These are phyloP conservation scores for Isatis lusitanica DNA, from an alignment of 441 rosid species.

Conservation along the genomic window DNA sequence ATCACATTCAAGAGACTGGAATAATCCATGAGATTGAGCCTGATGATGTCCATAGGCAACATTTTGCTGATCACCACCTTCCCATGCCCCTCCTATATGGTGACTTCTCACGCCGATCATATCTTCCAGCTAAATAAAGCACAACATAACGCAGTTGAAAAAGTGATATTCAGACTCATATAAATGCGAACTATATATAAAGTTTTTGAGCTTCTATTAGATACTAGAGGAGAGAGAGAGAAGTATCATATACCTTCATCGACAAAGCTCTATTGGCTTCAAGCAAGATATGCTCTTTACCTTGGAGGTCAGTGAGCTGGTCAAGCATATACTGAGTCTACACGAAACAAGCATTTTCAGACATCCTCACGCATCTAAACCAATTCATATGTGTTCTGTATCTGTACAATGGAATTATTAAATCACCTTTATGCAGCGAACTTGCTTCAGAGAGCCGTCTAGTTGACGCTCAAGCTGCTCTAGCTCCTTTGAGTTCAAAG, in stretches of 20 bases:
- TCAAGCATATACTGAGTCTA: slow-evolving; percentile 96
- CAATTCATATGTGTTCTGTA: not conserved
- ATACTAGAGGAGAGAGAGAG: not conserved
- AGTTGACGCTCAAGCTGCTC: slow-evolving; percentile 95
- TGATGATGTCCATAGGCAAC: slow-evolving; percentile 66
- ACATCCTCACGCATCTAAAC: not conserved
- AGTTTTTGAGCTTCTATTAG: not conserved
- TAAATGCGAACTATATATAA: not conserved
- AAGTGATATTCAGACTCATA: not conserved
- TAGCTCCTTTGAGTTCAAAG: slow-evolving; percentile 79
- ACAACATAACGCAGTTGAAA: not conserved
- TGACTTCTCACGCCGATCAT: slow-evolving; percentile 54
- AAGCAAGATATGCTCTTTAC: slow-evolving; percentile 77
- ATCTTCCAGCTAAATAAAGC: slow-evolving; percentile 61
- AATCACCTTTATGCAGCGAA: slow-evolving; percentile 83
- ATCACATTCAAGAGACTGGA: slow-evolving; percentile 82
- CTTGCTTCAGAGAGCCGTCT: slow-evolving; percentile 79
- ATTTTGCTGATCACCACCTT: slow-evolving; percentile 57
- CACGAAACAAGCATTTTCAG: slow-evolving; percentile 13
- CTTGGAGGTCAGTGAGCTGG: slow-evolving; percentile 90
- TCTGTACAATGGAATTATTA: not conserved
- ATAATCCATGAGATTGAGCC: slow-evolving; percentile 66
- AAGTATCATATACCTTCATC: slow-evolving; percentile 61
- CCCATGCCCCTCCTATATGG: slow-evolving; percentile 68
- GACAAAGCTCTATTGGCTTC: slow-evolving; percentile 86